Evolutionary conservation across 768 basidiomycete species (phyloP).

Genomic region (Mycena vitilis): DNA sequence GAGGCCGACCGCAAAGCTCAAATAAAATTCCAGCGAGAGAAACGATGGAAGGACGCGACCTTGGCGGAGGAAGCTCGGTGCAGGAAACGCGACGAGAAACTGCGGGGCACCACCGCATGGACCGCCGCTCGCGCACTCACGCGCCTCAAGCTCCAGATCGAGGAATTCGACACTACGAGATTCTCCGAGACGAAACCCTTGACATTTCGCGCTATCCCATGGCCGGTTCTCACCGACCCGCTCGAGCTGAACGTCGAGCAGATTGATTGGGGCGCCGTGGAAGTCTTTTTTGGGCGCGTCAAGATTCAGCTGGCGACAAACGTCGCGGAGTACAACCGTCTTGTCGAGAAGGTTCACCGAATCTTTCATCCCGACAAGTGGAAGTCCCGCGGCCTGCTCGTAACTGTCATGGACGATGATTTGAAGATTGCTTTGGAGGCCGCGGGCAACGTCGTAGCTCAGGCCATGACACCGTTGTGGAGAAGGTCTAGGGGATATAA

Average conservation of each 20-base stretch:
- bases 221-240: slow-evolving; percentile 36
- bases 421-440: slow-evolving; percentile 56
- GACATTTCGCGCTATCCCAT: slow-evolving; percentile 36
- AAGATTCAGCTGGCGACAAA: slow-evolving; percentile 41
- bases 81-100: slow-evolving; percentile 9
- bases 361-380: slow-evolving; percentile 72
- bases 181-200: slow-evolving; percentile 41
- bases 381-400: slow-evolving; percentile 61
- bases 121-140: slow-evolving; percentile 20
- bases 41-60: slow-evolving; percentile 17
- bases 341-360: slow-evolving; percentile 65
- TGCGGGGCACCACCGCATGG: slow-evolving; percentile 18
- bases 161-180: slow-evolving; percentile 36
- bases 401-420: slow-evolving; percentile 55
- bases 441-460: slow-evolving; percentile 66
- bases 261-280: slow-evolving; percentile 66
- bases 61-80: slow-evolving; percentile 25
- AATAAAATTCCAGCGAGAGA: slow-evolving; percentile 20
- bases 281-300: slow-evolving; percentile 61
- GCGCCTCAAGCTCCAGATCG: slow-evolving; percentile 29
- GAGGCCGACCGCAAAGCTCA: slow-evolving; percentile 28
- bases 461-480: slow-evolving; percentile 71
- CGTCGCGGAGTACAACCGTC: slow-evolving; percentile 55
- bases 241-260: slow-evolving; percentile 54
- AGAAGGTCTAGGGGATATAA: slow-evolving; percentile 45